phyloP scores from a whole-genome alignment of 2,329 filamentous ascomycete species.

The Chaetomium sp. region DNA sequence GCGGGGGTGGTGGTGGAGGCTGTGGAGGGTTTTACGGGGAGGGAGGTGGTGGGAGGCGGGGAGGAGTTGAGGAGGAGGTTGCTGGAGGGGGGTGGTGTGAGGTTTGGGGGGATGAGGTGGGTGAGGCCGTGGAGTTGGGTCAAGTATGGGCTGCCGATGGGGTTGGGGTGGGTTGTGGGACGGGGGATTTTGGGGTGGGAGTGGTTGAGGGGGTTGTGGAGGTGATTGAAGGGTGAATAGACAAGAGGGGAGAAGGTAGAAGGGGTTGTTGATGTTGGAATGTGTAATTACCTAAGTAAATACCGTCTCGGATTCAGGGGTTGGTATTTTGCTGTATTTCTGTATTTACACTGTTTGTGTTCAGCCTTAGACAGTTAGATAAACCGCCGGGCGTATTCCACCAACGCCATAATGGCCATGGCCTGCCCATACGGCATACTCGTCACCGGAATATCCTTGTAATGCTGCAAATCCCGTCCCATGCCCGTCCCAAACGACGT shows the following conservation, averaged over 20 bases:
- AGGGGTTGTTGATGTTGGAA: neutral
- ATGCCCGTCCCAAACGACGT: constrained; percentile 76
- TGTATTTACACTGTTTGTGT: neutral
- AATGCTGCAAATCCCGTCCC: constrained; percentile 67
- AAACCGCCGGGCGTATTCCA: constrained; percentile 62
- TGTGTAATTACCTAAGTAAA: neutral
- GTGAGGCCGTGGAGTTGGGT: constrained; percentile 10
- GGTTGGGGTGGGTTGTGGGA: constrained; percentile 10
- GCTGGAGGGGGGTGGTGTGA: neutral
- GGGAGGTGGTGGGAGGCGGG: neutral
- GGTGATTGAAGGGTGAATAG: neutral
- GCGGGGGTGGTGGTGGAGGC: constrained; percentile 34
- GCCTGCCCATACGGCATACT: constrained; percentile 82
- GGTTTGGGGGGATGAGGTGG: neutral
- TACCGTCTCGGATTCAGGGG: no score
- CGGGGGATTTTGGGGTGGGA: constrained; percentile 2
- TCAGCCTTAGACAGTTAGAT: constrained; percentile 17
- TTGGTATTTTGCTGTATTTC: no score
- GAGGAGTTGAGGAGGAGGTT: neutral
- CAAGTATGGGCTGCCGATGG: constrained; percentile 8
- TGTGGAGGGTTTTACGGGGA: constrained; percentile 25
- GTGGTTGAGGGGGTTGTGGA: constrained; percentile 3
- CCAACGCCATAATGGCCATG: constrained; percentile 77
- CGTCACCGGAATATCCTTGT: constrained; percentile 68
- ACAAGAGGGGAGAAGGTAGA: neutral